Evolutionary conservation across 2,329 filamentous ascomycete species (phyloP).

Genomic region (Penicillium sp.): DNA sequence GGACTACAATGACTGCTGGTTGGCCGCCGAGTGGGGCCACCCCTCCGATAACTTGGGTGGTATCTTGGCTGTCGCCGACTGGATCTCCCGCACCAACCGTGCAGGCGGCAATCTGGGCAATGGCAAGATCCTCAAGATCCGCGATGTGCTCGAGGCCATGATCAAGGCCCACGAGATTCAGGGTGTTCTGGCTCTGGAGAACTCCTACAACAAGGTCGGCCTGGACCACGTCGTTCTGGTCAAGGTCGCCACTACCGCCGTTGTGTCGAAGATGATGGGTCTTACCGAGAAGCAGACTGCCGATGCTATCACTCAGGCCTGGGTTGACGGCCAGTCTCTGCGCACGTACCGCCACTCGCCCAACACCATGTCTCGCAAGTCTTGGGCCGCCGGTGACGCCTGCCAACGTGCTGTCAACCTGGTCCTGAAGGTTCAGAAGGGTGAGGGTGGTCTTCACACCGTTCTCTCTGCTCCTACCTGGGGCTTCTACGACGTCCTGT

Average conservation of each 20-base stretch:
- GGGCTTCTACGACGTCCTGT: conserved; percentile 99
- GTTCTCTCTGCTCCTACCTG: conserved; percentile 90
- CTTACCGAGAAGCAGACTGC: conserved; percentile 87
- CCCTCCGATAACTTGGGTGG: conserved; percentile 97
- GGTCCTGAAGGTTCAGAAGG: conserved; percentile 85
- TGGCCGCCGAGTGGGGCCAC: conserved; percentile 98
- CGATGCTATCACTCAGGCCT: conserved; percentile 94
- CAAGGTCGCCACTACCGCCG: conserved; percentile 94
- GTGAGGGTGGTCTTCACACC: conserved; percentile 87
- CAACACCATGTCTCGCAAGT: conserved; percentile 99
- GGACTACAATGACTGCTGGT: conserved; percentile 99
- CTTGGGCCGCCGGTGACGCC: conserved; percentile 97
- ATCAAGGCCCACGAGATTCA: conserved; percentile 99
- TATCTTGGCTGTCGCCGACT: conserved; percentile 95
- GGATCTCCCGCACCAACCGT: conserved; percentile 92
- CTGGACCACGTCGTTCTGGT: conserved; percentile 97
- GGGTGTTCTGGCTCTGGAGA: conserved; percentile 92
- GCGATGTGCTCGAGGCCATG: conserved; percentile 93
- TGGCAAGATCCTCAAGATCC: conserved; percentile 81
- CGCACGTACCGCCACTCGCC: conserved; percentile 96
- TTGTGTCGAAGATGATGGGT: conserved; percentile 93
- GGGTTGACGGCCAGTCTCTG: conserved; percentile 94
- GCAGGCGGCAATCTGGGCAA: conserved; percentile 73
- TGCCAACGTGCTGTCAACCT: conserved; percentile 95
- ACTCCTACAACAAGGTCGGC: conserved; percentile 98